These are phyloP conservation scores for Vigna nakashimae DNA, from an alignment of 306 rosid species.

Conservation along the genomic window DNA sequence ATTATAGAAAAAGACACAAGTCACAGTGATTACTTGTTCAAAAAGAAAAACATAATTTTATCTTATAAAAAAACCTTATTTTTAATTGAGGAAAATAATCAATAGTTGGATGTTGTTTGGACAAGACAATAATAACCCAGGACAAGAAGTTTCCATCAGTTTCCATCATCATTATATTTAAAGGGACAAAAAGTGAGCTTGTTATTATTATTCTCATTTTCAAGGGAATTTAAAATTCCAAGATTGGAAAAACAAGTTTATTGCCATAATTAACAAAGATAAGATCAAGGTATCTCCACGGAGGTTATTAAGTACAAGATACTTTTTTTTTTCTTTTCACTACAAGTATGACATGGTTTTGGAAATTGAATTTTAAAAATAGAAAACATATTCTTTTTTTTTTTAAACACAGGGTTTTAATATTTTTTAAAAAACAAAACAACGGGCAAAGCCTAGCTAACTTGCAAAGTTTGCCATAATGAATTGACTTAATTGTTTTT, in stretches of 20 bases:
- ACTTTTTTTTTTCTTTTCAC: too few relatives aligned
- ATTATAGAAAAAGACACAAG: too few relatives aligned
- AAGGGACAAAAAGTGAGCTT: background rate
- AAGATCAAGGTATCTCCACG: background rate
- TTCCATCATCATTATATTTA: background rate
- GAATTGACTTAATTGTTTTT: too few relatives aligned
- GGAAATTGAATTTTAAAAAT: too few relatives aligned
- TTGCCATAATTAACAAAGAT: constrained; percentile 2
- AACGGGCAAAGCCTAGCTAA: too few relatives aligned
- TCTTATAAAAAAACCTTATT: background rate
- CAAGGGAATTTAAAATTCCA: background rate
- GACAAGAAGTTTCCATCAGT: background rate
- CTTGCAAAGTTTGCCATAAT: too few relatives aligned
- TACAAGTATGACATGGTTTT: too few relatives aligned
- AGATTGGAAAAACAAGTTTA: background rate
- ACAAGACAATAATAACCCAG: background rate
- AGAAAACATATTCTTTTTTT: too few relatives aligned
- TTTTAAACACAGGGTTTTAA: too few relatives aligned
- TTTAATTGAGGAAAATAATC: too few relatives aligned
- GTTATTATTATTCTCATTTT: background rate
- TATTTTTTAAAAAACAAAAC: too few relatives aligned
- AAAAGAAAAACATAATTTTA: background rate
- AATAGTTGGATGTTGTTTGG: background rate
- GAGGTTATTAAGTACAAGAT: background rate
- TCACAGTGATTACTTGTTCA: too few relatives aligned